Conservation (phyloP, 192 early-diverging fungal genomes). For the Phycomyces blakesleeanus region DNA sequence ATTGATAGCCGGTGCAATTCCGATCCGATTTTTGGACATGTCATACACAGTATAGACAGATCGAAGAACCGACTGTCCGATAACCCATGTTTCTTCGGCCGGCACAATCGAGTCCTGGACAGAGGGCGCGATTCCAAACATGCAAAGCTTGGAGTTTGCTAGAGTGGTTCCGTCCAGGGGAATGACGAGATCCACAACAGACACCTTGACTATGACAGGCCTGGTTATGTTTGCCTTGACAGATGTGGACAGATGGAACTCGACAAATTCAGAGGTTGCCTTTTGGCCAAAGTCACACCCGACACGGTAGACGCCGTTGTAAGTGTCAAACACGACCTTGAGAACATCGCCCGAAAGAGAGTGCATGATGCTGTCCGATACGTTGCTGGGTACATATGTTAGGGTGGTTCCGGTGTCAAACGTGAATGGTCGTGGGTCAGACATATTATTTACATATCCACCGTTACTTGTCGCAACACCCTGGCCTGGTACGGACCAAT, state of each 20-base stretch:
- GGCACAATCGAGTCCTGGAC: background rate
- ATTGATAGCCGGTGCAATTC: constrained; percentile 14
- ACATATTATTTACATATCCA: background rate
- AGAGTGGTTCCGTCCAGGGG: constrained; percentile 21
- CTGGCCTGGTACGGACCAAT: constrained; percentile 18
- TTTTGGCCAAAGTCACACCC: background rate
- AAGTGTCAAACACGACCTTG: background rate
- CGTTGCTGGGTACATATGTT: constrained; percentile 9
- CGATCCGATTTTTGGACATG: constrained; percentile 18
- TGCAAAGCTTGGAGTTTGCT: constrained; percentile 2
- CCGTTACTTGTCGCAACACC: background rate
- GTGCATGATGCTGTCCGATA: background rate
- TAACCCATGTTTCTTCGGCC: constrained; percentile 11
- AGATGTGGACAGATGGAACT: constrained; percentile 10
- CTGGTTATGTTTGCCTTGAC: background rate
- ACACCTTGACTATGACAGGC: constrained; percentile 12
- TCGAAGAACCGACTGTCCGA: constrained; percentile 21
- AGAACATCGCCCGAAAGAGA: background rate
- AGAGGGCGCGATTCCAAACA: constrained; percentile 21
- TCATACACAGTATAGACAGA: constrained; percentile 21
- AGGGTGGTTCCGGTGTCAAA: constrained; percentile 29
- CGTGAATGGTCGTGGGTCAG: background rate
- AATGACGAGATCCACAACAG: constrained; percentile 13
- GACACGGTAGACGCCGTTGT: constrained; percentile 4
- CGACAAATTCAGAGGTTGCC: background rate